A percentile compares a stretch with the other conserved stretches of the same genome.
These are phyloP conservation scores for Monosporascus sp. DNA, from an alignment of 2,329 filamentous ascomycete species.

Conservation along the genomic window DNA sequence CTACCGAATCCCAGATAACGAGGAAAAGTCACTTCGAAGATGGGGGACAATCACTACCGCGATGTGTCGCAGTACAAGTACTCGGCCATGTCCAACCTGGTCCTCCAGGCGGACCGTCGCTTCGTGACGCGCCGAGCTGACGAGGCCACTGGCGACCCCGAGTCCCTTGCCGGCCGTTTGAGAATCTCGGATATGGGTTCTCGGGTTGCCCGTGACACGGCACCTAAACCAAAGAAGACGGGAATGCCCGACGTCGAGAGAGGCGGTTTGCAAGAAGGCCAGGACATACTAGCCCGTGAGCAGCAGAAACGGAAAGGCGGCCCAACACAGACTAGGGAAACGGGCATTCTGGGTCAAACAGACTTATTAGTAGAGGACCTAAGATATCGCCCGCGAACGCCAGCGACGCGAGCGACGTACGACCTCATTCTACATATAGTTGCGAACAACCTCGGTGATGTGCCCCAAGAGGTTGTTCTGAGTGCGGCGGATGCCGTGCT, in stretches of 20 bases:
- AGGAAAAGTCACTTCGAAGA: conserved; percentile 36
- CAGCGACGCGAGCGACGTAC: conserved; percentile 87
- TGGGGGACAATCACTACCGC: conserved; percentile 65
- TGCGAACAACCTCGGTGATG: conserved; percentile 82
- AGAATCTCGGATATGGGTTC: conserved; percentile 93
- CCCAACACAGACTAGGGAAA: conserved; percentile 61
- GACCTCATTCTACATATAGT: conserved; percentile 91
- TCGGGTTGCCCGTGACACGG: conserved; percentile 71
- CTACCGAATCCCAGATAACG: conserved; percentile 2
- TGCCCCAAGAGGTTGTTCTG: conserved; percentile 82
- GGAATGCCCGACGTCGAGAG: conserved; percentile 67
- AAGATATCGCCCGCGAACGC: conserved; percentile 84
- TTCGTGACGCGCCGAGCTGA: conserved; percentile 90
- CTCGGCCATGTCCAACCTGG: conserved; percentile 99
- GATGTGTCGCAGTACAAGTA: conserved; percentile 98
- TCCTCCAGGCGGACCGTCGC: conserved; percentile 97
- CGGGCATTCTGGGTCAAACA: conserved; percentile 75
- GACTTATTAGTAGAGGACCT: conserved; percentile 89
- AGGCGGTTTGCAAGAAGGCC: conserved; percentile 71
- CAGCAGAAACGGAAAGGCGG: conserved; percentile 84
- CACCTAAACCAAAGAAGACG: conserved; percentile 75
- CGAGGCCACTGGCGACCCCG: conserved; percentile 93
- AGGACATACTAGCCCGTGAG: conserved; percentile 76
- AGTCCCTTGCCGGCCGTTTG: conserved; percentile 91
- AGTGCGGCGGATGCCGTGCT: conserved; percentile 90